Evolutionary conservation across 108 stramenopile species (phyloP).

Genomic region (Chaetoceros tenuissimus): DNA sequence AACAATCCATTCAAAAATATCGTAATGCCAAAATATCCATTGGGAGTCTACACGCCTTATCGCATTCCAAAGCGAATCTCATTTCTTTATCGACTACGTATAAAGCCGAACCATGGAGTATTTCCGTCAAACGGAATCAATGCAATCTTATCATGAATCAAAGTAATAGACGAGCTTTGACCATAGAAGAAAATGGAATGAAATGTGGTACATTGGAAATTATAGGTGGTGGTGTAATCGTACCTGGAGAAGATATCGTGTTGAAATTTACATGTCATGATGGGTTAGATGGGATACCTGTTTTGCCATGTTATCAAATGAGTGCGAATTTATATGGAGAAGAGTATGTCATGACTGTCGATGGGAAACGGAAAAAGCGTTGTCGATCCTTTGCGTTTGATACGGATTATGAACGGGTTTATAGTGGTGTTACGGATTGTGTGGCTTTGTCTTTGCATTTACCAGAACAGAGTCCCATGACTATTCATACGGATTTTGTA

Average conservation of each 20-base stretch:
- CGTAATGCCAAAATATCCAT: background rate
- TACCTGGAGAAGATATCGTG: conserved; percentile 29
- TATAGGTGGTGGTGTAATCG: conserved; percentile 23
- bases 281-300: background rate
- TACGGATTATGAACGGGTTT: conserved; percentile 40
- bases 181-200: conserved; percentile 18
- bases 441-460: conserved; percentile 23
- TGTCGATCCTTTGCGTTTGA: conserved; percentile 36
- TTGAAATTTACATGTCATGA: conserved; percentile 17
- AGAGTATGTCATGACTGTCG: conserved; percentile 30
- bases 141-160: background rate
- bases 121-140: background rate
- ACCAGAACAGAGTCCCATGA: conserved; percentile 26
- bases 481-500: conserved; percentile 35
- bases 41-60: background rate
- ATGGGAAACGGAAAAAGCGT: conserved; percentile 19
- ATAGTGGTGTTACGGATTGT: conserved; percentile 34
- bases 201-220: conserved; percentile 36
- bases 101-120: background rate
- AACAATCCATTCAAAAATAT: background rate
- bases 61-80: background rate
- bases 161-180: conserved; percentile 28
- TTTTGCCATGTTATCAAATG: conserved; percentile 43
- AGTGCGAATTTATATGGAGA: conserved; percentile 42
- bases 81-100: background rate